Conservation (phyloP, 192 early-diverging fungal genomes). For the Gorgonomyces haynaldii region DNA sequence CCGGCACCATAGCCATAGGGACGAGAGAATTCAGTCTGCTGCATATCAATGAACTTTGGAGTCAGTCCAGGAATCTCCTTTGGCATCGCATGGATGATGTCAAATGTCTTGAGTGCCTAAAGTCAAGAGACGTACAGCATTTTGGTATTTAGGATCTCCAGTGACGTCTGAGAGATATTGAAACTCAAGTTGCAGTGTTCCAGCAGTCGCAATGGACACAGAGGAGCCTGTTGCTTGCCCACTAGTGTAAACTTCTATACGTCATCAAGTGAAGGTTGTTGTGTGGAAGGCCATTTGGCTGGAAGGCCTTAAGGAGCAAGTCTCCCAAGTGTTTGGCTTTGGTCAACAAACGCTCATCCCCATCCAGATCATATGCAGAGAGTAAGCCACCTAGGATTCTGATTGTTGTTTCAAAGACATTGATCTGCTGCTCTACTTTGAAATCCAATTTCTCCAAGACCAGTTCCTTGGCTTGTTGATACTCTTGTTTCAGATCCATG, state of each 20-base stretch:
- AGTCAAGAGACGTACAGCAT: slow-evolving; percentile 24
- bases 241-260: no score
- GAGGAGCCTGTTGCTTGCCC: not conserved
- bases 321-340: slow-evolving; percentile 63
- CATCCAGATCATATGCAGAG: slow-evolving; percentile 71
- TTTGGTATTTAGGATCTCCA: slow-evolving; percentile 54
- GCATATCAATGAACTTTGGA: slow-evolving; percentile 40
- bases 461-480: slow-evolving; percentile 56
- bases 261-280: slow-evolving; percentile 42
- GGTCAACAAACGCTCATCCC: slow-evolving; percentile 51
- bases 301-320: slow-evolving; percentile 61
- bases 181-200: slow-evolving; percentile 66
- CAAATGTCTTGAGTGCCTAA: slow-evolving; percentile 26
- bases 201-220: slow-evolving; percentile 5
- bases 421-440: slow-evolving; percentile 27
- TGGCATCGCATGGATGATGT: slow-evolving; percentile 31
- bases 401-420: slow-evolving; percentile 79
- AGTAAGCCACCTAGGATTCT: slow-evolving; percentile 71
- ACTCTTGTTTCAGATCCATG: slow-evolving; percentile 72
- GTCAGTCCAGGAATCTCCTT: slow-evolving; percentile 43
- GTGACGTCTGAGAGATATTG: slow-evolving; percentile 70
- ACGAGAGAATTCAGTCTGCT: not conserved
- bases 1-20: slow-evolving; percentile 25
- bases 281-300: slow-evolving; percentile 60
- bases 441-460: slow-evolving; percentile 38